Evolutionary conservation across 2,329 filamentous ascomycete genomes (phyloP).

Genomic region (Bisporella sp.): DNA sequence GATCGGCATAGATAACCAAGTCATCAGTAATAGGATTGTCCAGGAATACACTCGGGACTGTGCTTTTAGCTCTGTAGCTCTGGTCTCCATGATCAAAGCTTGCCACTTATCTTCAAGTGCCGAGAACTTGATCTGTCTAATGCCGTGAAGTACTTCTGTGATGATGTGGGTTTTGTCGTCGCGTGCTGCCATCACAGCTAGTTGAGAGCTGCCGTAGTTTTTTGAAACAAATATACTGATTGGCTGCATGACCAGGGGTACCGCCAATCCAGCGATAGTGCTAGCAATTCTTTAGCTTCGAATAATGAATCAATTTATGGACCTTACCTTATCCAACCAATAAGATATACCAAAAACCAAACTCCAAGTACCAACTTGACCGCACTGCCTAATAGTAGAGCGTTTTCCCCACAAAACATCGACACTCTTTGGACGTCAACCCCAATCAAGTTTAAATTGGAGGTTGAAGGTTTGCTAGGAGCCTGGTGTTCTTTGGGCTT

Average conservation of each 20-base stretch:
- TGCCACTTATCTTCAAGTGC: conserved; percentile 65
- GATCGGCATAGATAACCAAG: conserved; percentile 66
- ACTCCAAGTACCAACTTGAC: neutral
- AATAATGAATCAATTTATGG: neutral
- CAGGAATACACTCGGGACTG: conserved; percentile 42
- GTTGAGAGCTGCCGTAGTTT: conserved; percentile 55
- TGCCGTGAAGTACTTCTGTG: conserved; percentile 67
- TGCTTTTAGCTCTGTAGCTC: conserved; percentile 57
- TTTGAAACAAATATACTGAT: conserved; percentile 60
- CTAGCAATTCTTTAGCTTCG: neutral
- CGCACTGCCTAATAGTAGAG: neutral
- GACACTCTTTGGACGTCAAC: neutral
- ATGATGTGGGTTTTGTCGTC: conserved; percentile 70
- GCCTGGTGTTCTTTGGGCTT: no score
- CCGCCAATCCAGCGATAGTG: neutral
- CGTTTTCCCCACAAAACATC: neutral
- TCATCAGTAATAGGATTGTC: conserved; percentile 15
- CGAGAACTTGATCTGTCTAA: conserved; percentile 77
- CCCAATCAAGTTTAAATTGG: neutral
- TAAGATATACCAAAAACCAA: neutral
- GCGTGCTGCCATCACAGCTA: conserved; percentile 62
- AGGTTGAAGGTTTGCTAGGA: no score
- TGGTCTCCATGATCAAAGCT: conserved; percentile 55
- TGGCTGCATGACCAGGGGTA: conserved; percentile 31
- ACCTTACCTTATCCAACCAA: neutral